Conservation (phyloP, 2,329 filamentous ascomycete species). For the Colletotrichum lentis region DNA sequence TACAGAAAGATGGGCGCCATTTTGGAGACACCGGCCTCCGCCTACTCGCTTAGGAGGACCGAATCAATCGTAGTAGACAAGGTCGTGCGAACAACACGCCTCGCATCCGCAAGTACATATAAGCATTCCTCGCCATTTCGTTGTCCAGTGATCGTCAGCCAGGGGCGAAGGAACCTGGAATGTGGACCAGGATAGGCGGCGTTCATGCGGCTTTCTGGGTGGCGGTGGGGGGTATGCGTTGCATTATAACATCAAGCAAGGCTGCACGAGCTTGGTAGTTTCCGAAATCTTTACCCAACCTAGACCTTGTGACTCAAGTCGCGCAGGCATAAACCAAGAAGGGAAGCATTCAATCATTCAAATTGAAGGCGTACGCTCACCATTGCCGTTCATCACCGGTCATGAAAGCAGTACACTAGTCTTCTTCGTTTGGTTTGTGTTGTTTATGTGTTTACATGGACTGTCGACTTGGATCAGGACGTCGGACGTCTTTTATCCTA, state of each 20-base stretch:
- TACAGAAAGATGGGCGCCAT: too few relatives aligned
- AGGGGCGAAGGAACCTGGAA: slow-evolving; percentile 5
- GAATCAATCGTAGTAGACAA: not conserved
- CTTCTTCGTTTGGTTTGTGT: not conserved
- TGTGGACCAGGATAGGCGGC: slow-evolving; percentile 4
- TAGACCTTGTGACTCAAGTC: not conserved
- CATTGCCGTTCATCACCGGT: slow-evolving; percentile 13
- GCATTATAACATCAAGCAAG: not conserved
- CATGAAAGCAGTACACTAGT: not conserved
- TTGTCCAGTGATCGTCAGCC: not conserved
- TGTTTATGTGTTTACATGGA: slow-evolving; percentile 19
- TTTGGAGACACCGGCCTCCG: not conserved
- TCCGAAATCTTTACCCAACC: not conserved
- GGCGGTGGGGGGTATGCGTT: not conserved
- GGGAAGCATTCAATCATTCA: not conserved
- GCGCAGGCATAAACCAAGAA: not conserved
- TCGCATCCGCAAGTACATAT: not conserved
- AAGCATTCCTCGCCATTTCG: not conserved
- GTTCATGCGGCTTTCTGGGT: not conserved
- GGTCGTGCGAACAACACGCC: not conserved
- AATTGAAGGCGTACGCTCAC: slow-evolving; percentile 11
- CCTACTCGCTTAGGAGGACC: not conserved
- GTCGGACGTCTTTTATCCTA: slow-evolving; percentile 9
- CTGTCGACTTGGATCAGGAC: slow-evolving; percentile 12
- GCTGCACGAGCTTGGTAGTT: not conserved